phyloP scores from a whole-genome alignment of 495 filamentous ascomycete genomes.

The Penicillium waksmanii region DNA sequence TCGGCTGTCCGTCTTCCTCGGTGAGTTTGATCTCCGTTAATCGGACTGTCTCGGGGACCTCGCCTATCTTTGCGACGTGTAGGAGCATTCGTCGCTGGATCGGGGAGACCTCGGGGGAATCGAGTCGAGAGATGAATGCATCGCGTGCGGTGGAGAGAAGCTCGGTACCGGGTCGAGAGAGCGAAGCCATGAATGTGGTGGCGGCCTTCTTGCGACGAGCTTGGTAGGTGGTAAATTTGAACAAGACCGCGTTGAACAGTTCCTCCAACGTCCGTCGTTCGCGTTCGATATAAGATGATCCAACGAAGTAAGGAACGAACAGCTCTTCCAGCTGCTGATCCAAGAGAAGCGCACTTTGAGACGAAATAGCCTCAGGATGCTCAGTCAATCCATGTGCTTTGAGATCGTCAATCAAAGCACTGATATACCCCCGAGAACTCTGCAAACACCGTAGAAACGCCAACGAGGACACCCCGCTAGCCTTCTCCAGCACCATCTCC shows the following conservation, averaged over 20 bases:
- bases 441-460: constrained; percentile 92
- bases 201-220: constrained; percentile 83
- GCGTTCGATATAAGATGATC: constrained; percentile 92
- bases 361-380: constrained; percentile 86
- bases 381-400: constrained; percentile 95
- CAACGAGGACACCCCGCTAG: constrained; percentile 83
- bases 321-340: constrained; percentile 97
- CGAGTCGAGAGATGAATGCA: constrained; percentile 80
- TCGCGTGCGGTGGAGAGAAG: constrained; percentile 75
- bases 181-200: constrained; percentile 84
- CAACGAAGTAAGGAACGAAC: constrained; percentile 93
- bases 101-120: constrained; percentile 80
- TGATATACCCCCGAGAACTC: constrained; percentile 83
- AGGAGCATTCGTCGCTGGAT: constrained; percentile 87
- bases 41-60: constrained; percentile 53
- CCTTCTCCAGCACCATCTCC: constrained; percentile 95
- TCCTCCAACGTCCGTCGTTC: constrained; percentile 90
- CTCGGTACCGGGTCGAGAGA: constrained; percentile 85
- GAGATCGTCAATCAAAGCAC: constrained; percentile 83
- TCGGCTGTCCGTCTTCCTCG: constrained; percentile 84
- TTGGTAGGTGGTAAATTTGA: constrained; percentile 95
- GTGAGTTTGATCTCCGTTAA: constrained; percentile 79
- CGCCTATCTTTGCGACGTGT: constrained; percentile 72
- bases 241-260: constrained; percentile 86
- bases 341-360: constrained; percentile 79